Conservation (phyloP, 805 yeast species). For the Spathaspora hagerdaliae region DNA sequence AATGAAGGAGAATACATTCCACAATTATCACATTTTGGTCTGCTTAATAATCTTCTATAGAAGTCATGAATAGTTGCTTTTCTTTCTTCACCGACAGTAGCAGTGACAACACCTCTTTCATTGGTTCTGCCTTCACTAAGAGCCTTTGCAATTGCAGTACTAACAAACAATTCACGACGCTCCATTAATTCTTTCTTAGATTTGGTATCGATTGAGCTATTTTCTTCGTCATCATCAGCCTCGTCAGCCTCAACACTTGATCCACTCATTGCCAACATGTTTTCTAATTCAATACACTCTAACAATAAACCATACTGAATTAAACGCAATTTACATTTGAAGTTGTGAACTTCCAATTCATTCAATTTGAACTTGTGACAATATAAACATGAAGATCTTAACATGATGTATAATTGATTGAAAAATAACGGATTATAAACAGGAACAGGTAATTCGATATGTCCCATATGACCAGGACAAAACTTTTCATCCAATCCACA, state of each 20-base stretch:
- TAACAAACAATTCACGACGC: conserved; percentile 68
- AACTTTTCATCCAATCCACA: conserved; percentile 92
- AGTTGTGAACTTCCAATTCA: conserved; percentile 67
- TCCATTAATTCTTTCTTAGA: conserved; percentile 46
- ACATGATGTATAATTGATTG: conserved; percentile 79
- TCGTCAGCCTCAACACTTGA: conserved; percentile 29
- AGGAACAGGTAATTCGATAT: conserved; percentile 93
- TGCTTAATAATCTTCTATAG: conserved; percentile 64
- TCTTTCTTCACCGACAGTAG: conserved; percentile 84
- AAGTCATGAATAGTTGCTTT: conserved; percentile 69
- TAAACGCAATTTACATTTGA: conserved; percentile 70
- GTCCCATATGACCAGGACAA: conserved; percentile 99
- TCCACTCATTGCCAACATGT: conserved; percentile 42
- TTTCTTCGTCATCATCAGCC: conserved; percentile 43
- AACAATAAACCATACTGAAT: conserved; percentile 85
- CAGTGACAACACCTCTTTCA: conserved; percentile 68
- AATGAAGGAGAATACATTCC: conserved; percentile 91
- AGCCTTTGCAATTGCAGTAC: conserved; percentile 66
- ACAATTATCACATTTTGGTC: conserved; percentile 94
- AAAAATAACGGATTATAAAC: conserved; percentile 94
- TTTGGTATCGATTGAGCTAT: conserved; percentile 33
- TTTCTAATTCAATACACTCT: conserved; percentile 73
- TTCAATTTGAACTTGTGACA: conserved; percentile 83
- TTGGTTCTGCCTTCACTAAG: conserved; percentile 71
- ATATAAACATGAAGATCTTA: conserved; percentile 82